Conservation (phyloP, 192 early-diverging fungal genomes). For the Backusella morwellensis region DNA sequence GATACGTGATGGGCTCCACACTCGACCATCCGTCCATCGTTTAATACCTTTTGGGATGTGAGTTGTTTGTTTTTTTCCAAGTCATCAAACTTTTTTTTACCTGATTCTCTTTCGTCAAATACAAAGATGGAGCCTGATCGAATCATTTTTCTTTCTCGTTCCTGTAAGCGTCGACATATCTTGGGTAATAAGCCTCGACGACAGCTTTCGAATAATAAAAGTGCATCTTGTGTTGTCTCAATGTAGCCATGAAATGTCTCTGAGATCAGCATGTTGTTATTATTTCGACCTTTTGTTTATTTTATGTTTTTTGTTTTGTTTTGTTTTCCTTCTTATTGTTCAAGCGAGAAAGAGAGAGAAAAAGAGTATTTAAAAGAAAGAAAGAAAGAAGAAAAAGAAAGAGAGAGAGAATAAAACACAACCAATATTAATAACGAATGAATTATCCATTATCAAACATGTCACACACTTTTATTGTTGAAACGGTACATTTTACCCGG, state of each 20-base stretch:
- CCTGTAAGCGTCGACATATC: conserved; percentile 55
- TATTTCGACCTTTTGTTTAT: neutral
- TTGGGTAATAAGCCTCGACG: conserved; percentile 53
- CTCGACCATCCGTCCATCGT: conserved; percentile 70
- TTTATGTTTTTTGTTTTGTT: neutral
- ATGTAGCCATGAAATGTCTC: conserved; percentile 47
- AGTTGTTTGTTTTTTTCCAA: neutral
- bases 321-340: neutral
- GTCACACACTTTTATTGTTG: neutral
- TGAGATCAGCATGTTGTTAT: conserved; percentile 13
- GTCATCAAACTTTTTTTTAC: neutral
- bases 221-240: conserved; percentile 57
- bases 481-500: neutral
- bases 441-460: neutral
- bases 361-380: neutral
- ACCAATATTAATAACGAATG: neutral
- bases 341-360: neutral
- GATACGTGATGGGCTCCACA: conserved; percentile 70
- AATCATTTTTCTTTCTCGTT: conserved; percentile 53
- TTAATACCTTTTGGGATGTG: conserved; percentile 47
- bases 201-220: conserved; percentile 64
- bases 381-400: neutral
- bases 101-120: conserved; percentile 68
- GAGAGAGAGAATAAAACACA: neutral
- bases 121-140: conserved; percentile 62